Conservation (phyloP, 2,329 filamentous ascomycete species). For the Thelonectria rubi region DNA sequence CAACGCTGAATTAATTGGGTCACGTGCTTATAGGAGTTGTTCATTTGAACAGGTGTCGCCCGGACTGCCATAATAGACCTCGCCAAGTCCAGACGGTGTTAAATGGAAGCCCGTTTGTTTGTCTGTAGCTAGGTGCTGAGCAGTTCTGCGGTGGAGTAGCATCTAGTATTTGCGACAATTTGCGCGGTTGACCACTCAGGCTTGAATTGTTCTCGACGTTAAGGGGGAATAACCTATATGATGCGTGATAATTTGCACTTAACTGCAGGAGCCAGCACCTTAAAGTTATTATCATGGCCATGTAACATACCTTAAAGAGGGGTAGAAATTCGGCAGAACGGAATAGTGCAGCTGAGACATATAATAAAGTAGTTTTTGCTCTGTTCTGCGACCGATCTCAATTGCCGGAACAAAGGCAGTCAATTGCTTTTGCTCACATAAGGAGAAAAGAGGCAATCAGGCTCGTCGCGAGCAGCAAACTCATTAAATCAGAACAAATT, state of each 20-base stretch:
- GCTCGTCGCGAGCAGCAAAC: too few species aligned
- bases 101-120: not conserved
- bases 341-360: too few species aligned
- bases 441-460: too few species aligned
- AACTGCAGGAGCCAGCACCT: constrained; percentile 20
- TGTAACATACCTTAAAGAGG: too few species aligned
- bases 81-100: not conserved
- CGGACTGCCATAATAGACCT: not conserved
- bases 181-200: constrained; percentile 10
- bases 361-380: too few species aligned
- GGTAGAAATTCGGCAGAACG: too few species aligned
- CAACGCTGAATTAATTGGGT: not conserved
- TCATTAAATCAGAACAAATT: too few species aligned
- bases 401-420: too few species aligned
- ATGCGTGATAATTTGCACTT: constrained; percentile 4
- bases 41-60: not conserved
- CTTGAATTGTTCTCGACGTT: constrained; percentile 11
- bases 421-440: too few species aligned
- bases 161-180: not conserved
- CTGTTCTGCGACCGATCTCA: too few species aligned
- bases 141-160: not conserved
- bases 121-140: not conserved
- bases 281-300: constrained; percentile 16
- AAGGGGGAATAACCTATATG: constrained; percentile 2
- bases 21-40: not conserved